Base-by-base conservation (phyloP, 2,329 filamentous ascomycete species). In the Scytalidium sp. region DNA sequence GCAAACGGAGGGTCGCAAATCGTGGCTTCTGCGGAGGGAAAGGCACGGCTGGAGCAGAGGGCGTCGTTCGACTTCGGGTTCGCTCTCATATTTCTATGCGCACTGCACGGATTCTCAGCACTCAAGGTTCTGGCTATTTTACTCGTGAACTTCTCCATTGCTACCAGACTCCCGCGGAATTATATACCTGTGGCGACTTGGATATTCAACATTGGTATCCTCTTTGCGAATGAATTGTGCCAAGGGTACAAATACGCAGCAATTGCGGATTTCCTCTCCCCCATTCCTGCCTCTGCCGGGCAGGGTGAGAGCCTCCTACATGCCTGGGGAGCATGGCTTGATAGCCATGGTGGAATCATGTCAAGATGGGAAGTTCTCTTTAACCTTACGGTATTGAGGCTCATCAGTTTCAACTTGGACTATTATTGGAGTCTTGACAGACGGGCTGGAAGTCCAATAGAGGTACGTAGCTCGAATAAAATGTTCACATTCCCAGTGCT, bases 401-500 rank as follows among this genome's bases (percentile, higher is more conserved):
- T 97, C 43, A 91, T 99, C 61, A 97, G 93, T 67, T 99, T 96
- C 78, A 97, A 97, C 67, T 70, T 99, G 64, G 94, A 99, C 70
- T 92, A 96, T 67, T 93, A 96, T 67, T 99, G 94, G 93, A 94
- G 89, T 60, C 68, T 88, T 2, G 83, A 88, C 56, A 77, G 81
- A 51, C 71, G 69, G 52, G 74, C 75, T 20, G 71, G 79, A 22
- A 92, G 83, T 61, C 78, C 87, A 8, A 68, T 96, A 40, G 93
- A 97, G 85, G 94, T 97, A 81, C 36, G 27, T 29, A 36, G 19
- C 11, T n/a, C 20, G 10, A 27, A 32, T 5, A 36, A 36, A 36
- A 36, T 5, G 15, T 15, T 36, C 11, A 15, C 8, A n/a, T 4
- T 9, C 13, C 17, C 8, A n/a, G 54, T 56, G 62, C 85, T 93